phyloP scores from a whole-genome alignment of 257 asterid genomes.

The Scutellaria galericulata region DNA sequence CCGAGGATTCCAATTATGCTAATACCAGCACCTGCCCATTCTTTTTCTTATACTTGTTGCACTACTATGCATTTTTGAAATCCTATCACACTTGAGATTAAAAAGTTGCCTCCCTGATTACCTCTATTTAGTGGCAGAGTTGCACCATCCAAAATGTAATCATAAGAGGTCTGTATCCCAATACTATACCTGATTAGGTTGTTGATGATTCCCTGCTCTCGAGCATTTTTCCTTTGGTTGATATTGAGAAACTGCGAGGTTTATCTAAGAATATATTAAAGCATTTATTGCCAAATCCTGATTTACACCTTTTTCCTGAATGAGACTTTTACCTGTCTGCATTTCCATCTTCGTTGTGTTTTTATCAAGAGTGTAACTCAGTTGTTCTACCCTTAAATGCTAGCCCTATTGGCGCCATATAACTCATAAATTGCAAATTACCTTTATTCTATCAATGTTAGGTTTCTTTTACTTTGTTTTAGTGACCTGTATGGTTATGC shows the following conservation, averaged over 20 bases:
- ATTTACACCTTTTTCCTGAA: slow-evolving; percentile 5
- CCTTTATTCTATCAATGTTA: not conserved
- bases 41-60: not conserved
- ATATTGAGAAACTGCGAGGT: not conserved
- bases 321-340: slow-evolving; percentile 23
- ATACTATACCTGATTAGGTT: not conserved
- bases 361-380: slow-evolving; percentile 11
- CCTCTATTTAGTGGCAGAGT: not conserved
- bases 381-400: not conserved
- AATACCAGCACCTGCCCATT: not conserved
- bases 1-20: not conserved
- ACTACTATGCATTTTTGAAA: not conserved
- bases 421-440: slow-evolving; percentile 8
- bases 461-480: slow-evolving; percentile 12
- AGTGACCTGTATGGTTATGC: slow-evolving; percentile 7
- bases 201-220: not conserved
- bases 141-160: not conserved
- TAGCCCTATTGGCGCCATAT: not conserved
- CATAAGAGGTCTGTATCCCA: not conserved
- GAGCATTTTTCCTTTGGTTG: slow-evolving; percentile 1
- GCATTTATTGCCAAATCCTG: not conserved
- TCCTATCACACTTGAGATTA: not conserved
- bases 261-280: no score
- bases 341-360: slow-evolving; percentile 9
- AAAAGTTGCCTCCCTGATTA: not conserved